Conservation (phyloP, 78 protist genomes). For the Dictyostelium brefeldianum region DNA sequence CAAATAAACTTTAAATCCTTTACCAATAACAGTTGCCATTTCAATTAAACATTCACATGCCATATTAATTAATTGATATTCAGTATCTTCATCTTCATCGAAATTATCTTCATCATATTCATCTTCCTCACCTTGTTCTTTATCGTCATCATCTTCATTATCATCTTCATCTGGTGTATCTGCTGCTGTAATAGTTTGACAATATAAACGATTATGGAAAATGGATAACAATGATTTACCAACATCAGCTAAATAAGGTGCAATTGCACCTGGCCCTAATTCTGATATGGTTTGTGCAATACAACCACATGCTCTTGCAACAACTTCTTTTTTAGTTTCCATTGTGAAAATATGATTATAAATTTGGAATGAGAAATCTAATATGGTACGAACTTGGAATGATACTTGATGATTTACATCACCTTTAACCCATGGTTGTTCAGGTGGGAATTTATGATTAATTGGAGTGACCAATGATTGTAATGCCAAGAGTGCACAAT, state of each 20-base stretch:
- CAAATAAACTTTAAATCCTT: constrained; percentile 8
- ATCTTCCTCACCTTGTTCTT: not conserved
- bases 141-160: not conserved
- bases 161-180: constrained; percentile 25
- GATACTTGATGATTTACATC: constrained; percentile 15
- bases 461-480: constrained; percentile 21
- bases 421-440: constrained; percentile 28
- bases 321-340: constrained; percentile 33
- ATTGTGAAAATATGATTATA: constrained; percentile 1
- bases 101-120: constrained; percentile 10
- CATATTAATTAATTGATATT: constrained; percentile 12
- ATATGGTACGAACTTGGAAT: not conserved
- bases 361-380: constrained; percentile 61
- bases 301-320: constrained; percentile 16
- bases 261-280: constrained; percentile 62
- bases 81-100: constrained; percentile 61
- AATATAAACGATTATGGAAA: constrained; percentile 24
- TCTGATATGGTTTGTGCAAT: constrained; percentile 25
- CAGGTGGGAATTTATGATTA: constrained; percentile 2
- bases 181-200: constrained; percentile 26
- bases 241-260: constrained; percentile 11
- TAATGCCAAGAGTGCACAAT: constrained; percentile 6
- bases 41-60: constrained; percentile 63
- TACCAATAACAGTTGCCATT: constrained; percentile 56
- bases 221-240: constrained; percentile 8